Evolutionary conservation across 305 asterid species (phyloP).

Genomic region (Solanum hybrid): DNA sequence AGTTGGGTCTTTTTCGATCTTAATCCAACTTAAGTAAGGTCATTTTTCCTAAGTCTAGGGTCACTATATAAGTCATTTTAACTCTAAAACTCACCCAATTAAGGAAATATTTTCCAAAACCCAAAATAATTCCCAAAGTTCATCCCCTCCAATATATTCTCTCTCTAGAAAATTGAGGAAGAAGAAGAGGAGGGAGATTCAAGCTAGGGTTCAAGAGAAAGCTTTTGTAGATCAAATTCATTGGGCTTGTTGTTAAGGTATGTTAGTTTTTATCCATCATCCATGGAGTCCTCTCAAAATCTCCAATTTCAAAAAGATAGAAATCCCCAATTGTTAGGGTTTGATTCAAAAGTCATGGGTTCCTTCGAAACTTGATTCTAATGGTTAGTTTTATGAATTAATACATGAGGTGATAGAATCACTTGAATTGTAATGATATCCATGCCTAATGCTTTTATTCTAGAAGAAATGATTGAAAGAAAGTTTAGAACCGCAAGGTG

Average conservation of each 20-base stretch:
- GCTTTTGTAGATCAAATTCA: too few relatives aligned
- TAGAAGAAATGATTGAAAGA: background rate
- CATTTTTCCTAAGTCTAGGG: background rate
- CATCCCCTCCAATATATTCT: too few relatives aligned
- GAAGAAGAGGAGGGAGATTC: background rate
- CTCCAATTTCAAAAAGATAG: background rate
- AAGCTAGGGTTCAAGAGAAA: background rate
- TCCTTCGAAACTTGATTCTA: background rate
- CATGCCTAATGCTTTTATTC: too few relatives aligned
- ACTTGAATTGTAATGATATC: background rate
- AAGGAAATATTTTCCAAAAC: too few relatives aligned
- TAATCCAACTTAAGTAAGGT: background rate
- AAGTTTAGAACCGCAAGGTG: background rate
- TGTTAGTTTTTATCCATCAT: background rate
- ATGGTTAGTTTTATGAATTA: background rate
- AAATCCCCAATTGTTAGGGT: background rate
- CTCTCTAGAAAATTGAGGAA: background rate
- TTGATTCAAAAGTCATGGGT: background rate
- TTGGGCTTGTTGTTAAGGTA: background rate
- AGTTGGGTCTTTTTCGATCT: too few relatives aligned
- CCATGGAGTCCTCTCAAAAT: background rate
- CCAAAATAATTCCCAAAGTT: background rate
- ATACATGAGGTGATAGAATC: background rate
- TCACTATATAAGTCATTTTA: too few relatives aligned
- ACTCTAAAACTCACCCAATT: background rate